These are phyloP conservation scores for Polyporus arcularius DNA, from an alignment of 768 basidiomycete species.

Conservation along the genomic window DNA sequence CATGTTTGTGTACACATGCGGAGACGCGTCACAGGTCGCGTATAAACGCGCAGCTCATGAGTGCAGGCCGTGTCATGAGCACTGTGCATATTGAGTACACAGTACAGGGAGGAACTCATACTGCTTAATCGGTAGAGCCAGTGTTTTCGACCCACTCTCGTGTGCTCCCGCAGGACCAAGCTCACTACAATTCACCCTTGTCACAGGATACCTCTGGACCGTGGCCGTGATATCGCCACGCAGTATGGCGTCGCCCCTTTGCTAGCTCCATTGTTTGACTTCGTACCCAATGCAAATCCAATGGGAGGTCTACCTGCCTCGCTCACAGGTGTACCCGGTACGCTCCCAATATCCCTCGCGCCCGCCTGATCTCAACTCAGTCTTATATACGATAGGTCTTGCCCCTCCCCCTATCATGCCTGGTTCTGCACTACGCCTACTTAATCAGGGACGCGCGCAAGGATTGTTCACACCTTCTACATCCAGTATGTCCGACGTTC, in stretches of 20 bases:
- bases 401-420: conserved; percentile 87
- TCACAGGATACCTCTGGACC: conserved; percentile 90
- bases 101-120: too few relatives aligned
- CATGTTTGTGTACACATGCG: too few relatives aligned
- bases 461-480: conserved; percentile 86
- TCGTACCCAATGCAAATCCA: conserved; percentile 75
- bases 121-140: too few relatives aligned
- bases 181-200: neutral
- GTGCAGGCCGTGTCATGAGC: too few relatives aligned
- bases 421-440: conserved; percentile 78
- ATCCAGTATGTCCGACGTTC: conserved; percentile 51
- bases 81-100: too few relatives aligned
- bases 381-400: conserved; percentile 35
- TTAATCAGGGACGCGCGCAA: conserved; percentile 85
- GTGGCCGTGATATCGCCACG: conserved; percentile 88
- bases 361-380: too few relatives aligned
- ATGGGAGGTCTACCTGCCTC: conserved; percentile 61
- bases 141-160: too few relatives aligned
- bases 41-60: too few relatives aligned
- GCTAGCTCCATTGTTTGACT: conserved; percentile 90
- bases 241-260: conserved; percentile 91
- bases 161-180: too few relatives aligned
- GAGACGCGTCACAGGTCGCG: too few relatives aligned
- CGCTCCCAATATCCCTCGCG: conserved; percentile 1
- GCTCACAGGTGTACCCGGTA: conserved; percentile 20